These are phyloP conservation scores for Fusarium ambrosium DNA, from an alignment of 2,329 filamentous ascomycete species.

Conservation along the genomic window DNA sequence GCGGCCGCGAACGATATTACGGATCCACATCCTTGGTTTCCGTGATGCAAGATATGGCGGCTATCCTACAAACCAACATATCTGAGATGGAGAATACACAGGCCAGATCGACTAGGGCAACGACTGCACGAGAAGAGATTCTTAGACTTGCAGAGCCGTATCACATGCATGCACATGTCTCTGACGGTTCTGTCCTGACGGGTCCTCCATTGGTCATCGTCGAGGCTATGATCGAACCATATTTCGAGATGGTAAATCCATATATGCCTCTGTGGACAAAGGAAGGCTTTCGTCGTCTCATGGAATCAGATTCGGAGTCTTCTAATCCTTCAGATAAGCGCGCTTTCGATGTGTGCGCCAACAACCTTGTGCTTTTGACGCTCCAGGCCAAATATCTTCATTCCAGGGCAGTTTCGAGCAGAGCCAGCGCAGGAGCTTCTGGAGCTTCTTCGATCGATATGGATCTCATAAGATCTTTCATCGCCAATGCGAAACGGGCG, in stretches of 20 bases:
- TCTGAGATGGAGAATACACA: neutral
- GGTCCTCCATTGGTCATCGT: conserved; percentile 19
- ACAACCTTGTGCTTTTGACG: conserved; percentile 18
- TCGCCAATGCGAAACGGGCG: conserved; percentile 17
- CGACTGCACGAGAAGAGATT: conserved; percentile 8
- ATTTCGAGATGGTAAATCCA: conserved; percentile 22
- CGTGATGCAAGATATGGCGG: conserved; percentile 19
- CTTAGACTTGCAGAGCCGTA: conserved; percentile 5
- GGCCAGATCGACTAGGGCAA: neutral
- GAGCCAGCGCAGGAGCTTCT: neutral
- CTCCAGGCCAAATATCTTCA: conserved; percentile 23
- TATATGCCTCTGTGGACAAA: conserved; percentile 21
- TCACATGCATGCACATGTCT: conserved; percentile 1
- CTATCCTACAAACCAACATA: conserved; percentile 3
- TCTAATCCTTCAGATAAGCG: conserved; percentile 2
- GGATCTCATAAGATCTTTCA: conserved; percentile 16
- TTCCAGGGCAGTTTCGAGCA: neutral
- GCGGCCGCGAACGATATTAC: conserved; percentile 16
- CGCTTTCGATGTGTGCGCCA: conserved; percentile 22
- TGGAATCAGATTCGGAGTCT: neutral
- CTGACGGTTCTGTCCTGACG: conserved; percentile 14
- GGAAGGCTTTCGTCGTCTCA: conserved; percentile 1
- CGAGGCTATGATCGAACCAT: conserved; percentile 23
- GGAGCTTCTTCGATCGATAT: conserved; percentile 5
- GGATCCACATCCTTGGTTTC: conserved; percentile 16